A percentile compares a stretch with the other conserved stretches of the same genome.
These are phyloP conservation scores for Magnaporthales sp. DNA, from an alignment of 2,329 filamentous ascomycete species.

Conservation along the genomic window DNA sequence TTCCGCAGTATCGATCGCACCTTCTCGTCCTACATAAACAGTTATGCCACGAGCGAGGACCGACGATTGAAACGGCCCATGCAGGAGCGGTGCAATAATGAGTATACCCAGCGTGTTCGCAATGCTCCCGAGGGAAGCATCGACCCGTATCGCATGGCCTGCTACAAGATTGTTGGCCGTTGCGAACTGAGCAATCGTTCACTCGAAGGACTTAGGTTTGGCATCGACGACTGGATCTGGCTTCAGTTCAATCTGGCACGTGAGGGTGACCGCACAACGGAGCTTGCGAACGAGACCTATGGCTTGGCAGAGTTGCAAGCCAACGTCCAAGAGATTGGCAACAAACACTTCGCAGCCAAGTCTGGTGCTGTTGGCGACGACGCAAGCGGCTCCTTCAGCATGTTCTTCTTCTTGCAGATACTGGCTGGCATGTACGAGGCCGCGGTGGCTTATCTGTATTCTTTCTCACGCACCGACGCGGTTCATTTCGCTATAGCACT, in stretches of 20 bases:
- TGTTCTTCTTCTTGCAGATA: slow-evolving; percentile 89
- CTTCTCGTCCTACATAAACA: slow-evolving; percentile 79
- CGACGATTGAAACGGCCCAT: slow-evolving; percentile 69
- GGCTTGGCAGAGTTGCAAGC: slow-evolving; percentile 61
- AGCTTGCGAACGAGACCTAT: slow-evolving; percentile 58
- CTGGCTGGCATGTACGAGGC: slow-evolving; percentile 91
- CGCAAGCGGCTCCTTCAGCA: slow-evolving; percentile 66
- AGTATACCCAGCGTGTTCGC: slow-evolving; percentile 77
- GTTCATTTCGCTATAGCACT: slow-evolving; percentile 91
- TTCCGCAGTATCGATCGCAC: slow-evolving; percentile 88
- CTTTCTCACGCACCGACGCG: slow-evolving; percentile 84
- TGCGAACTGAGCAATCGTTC: slow-evolving; percentile 58
- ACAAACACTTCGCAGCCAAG: slow-evolving; percentile 75
- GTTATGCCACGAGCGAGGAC: slow-evolving; percentile 70
- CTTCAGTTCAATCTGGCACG: slow-evolving; percentile 62
- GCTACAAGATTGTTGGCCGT: slow-evolving; percentile 93
- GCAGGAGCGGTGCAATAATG: slow-evolving; percentile 80
- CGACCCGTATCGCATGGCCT: slow-evolving; percentile 93
- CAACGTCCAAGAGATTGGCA: slow-evolving; percentile 80
- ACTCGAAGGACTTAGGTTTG: slow-evolving; percentile 52
- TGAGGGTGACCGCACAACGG: slow-evolving; percentile 53
- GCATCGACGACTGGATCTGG: slow-evolving; percentile 65
- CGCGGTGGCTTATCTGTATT: slow-evolving; percentile 83
- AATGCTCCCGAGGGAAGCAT: slow-evolving; percentile 80
- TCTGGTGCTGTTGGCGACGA: slow-evolving; percentile 57